Percentiles rank a stretch among this genome's conserved stretches.
These are phyloP conservation scores for Leptographium flavum DNA, from an alignment of 2,329 filamentous ascomycete genomes.

Conservation along the genomic window DNA sequence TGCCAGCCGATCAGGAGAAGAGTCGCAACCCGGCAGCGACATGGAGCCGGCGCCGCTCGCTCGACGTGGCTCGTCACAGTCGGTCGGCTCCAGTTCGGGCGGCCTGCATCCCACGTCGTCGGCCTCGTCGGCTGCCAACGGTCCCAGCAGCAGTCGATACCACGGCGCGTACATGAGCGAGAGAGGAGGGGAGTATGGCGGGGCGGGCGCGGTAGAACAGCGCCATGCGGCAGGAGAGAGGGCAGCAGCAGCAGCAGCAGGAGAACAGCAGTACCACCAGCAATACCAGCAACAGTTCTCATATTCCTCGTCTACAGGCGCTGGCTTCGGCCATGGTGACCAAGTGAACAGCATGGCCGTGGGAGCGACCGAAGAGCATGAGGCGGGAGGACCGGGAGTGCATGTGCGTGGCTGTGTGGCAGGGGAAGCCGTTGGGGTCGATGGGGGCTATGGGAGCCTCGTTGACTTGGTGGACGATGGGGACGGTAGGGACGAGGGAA, in stretches of 20 bases:
- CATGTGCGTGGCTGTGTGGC: no score
- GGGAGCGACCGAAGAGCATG: neutral
- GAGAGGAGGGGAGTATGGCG: neutral
- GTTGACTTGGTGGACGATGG: no score
- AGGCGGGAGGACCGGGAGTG: neutral
- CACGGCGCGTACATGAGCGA: neutral
- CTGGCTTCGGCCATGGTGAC: neutral
- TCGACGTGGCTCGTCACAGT: neutral
- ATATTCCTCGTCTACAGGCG: neutral
- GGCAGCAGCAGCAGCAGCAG: neutral
- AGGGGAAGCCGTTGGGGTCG: no score
- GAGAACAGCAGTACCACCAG: slow-evolving; percentile 1
- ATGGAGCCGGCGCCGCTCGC: neutral
- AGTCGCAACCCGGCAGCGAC: neutral
- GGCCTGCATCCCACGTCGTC: neutral
- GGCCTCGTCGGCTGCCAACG: neutral
- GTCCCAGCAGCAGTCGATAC: neutral
- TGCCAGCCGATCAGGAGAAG: neutral
- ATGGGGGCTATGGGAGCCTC: no score
- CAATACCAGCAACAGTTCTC: slow-evolving; percentile 2
- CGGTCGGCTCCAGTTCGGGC: neutral
- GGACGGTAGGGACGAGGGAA: no score
- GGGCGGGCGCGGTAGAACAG: neutral
- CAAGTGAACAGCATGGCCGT: neutral
- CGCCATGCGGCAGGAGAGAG: neutral